These are phyloP conservation scores for Monosiga brevicollis DNA, from an alignment of 78 protist genomes.

Conservation along the genomic window DNA sequence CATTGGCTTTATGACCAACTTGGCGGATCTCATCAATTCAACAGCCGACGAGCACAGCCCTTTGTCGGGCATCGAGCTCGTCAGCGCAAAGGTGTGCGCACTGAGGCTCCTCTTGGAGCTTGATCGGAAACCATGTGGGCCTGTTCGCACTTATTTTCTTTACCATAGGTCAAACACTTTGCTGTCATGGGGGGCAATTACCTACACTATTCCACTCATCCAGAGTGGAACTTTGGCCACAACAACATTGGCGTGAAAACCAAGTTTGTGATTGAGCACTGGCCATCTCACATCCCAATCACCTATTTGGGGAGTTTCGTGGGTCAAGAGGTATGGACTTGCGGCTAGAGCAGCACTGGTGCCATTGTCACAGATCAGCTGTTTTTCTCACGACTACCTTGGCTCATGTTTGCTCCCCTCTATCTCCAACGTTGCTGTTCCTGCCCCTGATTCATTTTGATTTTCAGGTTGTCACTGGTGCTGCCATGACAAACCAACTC, in stretches of 20 bases:
- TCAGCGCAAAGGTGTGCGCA: neutral
- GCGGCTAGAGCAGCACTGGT: too few species aligned
- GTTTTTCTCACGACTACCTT: neutral
- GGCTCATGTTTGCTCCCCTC: neutral
- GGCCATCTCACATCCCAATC: too few species aligned
- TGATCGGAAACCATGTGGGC: too few species aligned
- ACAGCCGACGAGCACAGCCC: neutral
- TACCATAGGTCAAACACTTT: too few species aligned
- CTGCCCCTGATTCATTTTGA: neutral
- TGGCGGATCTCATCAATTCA: neutral
- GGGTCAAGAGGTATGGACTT: too few species aligned
- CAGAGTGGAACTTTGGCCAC: slow-evolving; percentile 2
- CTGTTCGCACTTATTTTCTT: too few species aligned
- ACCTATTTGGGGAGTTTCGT: too few species aligned
- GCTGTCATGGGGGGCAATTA: neutral
- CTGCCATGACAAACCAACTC: neutral
- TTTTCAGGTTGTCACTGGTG: neutral
- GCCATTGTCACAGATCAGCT: neutral
- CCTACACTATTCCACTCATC: neutral
- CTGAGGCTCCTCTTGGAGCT: too few species aligned
- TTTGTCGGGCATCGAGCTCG: neutral
- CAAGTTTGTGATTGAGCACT: too few species aligned
- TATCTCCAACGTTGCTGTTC: neutral
- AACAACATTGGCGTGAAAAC: too few species aligned
- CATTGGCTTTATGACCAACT: slow-evolving; percentile 1